Percentiles rank a stretch among this genome's conserved stretches.
Conservation (phyloP, 305 asterid genomes). For the Rubia balearica region DNA sequence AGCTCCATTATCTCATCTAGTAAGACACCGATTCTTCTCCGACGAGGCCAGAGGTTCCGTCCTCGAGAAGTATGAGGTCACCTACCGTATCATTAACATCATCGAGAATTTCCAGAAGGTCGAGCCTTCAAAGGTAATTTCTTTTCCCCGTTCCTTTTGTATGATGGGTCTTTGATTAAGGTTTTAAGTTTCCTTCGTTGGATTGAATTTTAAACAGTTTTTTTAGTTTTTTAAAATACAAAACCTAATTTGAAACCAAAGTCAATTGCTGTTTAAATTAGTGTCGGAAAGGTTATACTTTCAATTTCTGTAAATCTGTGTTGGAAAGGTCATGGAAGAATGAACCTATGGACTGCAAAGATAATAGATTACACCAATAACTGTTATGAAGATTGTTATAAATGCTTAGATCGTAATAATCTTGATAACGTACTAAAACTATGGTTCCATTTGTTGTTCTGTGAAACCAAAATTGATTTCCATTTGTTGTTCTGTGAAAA, state of each 20-base stretch:
- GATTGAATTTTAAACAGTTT: neutral
- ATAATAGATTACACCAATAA: neutral
- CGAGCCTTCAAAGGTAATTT: conserved; percentile 57
- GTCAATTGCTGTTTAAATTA: neutral
- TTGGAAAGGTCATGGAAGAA: no score
- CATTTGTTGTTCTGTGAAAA: neutral
- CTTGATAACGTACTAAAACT: no score
- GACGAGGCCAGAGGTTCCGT: conserved; percentile 55
- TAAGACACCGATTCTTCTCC: conserved; percentile 45
- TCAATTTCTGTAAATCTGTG: no score
- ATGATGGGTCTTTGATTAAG: neutral
- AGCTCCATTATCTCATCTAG: conserved; percentile 32
- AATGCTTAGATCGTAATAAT: no score
- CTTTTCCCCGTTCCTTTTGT: neutral
- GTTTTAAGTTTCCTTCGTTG: neutral
- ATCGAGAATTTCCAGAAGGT: conserved; percentile 63
- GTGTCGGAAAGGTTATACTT: neutral
- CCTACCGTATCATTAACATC: conserved; percentile 53
- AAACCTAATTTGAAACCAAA: neutral
- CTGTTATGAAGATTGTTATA: neutral
- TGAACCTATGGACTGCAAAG: conserved; percentile 28
- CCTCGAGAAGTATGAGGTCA: conserved; percentile 69
- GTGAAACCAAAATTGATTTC: neutral
- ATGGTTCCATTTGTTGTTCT: no score
- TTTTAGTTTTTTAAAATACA: neutral